phyloP scores from a whole-genome alignment of 2,329 filamentous ascomycete genomes.

The Pseudogymnoascus sp. region DNA sequence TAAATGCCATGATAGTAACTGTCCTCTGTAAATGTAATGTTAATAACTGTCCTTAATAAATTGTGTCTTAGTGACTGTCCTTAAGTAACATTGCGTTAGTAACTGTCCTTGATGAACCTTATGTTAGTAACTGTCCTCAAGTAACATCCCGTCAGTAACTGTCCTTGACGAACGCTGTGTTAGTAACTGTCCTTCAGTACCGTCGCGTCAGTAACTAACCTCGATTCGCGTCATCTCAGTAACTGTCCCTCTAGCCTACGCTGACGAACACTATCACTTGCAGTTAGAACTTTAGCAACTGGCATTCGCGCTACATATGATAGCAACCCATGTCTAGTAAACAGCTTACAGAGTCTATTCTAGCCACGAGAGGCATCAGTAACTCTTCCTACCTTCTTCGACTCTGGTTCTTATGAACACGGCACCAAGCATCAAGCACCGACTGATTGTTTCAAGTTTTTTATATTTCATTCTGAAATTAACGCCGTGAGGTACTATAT shows the following conservation, averaged over 20 bases:
- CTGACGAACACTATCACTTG: not conserved
- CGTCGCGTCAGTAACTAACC: too few species aligned
- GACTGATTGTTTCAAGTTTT: not conserved
- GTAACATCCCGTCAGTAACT: too few species aligned
- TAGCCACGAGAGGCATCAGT: not conserved
- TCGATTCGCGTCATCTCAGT: too few species aligned
- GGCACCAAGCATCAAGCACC: not conserved
- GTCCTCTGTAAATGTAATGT: not conserved
- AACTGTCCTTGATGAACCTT: too few species aligned
- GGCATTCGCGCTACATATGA: not conserved
- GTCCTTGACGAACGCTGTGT: too few species aligned
- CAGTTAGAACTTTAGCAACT: not conserved
- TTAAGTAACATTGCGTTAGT: too few species aligned
- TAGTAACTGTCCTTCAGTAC: not conserved
- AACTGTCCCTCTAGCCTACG: not conserved
- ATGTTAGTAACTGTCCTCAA: not conserved
- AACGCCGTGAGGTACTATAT: conserved; percentile 7
- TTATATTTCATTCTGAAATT: conserved; percentile 6
- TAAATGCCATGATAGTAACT: not conserved
- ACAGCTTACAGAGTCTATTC: not conserved
- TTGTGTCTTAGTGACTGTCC: too few species aligned
- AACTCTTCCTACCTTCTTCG: not conserved
- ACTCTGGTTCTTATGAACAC: not conserved
- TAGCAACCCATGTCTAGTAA: not conserved
- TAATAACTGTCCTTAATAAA: not conserved